phyloP scores from a whole-genome alignment of 208 protist species.

The Wallacemonas sp. region DNA sequence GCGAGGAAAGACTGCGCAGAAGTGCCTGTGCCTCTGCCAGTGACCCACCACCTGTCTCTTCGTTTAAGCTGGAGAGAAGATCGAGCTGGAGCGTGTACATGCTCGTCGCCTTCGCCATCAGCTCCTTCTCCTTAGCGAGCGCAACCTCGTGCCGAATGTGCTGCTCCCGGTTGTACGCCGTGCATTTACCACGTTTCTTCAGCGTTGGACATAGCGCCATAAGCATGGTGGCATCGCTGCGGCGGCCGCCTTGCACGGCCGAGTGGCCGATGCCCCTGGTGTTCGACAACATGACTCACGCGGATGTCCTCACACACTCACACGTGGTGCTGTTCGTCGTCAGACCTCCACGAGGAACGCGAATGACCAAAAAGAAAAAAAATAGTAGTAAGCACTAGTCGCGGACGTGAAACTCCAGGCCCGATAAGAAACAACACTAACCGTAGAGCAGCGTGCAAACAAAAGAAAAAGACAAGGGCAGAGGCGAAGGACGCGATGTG shows the following conservation, averaged over 20 bases:
- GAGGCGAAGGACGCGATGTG: too few species aligned
- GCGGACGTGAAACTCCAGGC: too few species aligned
- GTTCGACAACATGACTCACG: conserved; percentile 58
- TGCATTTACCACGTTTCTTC: conserved; percentile 33
- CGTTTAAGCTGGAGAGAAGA: conserved; percentile 21
- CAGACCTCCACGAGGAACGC: not conserved
- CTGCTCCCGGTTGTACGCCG: conserved; percentile 33
- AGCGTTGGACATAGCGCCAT: conserved; percentile 37
- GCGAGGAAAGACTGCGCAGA: not conserved
- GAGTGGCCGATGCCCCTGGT: conserved; percentile 40
- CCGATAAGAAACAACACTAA: too few species aligned
- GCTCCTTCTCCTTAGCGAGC: conserved; percentile 56
- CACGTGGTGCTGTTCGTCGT: not conserved
- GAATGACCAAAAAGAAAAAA: not conserved
- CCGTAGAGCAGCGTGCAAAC: too few species aligned
- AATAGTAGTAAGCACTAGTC: not conserved
- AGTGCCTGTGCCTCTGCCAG: conserved; percentile 10
- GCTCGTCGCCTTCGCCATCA: conserved; percentile 53
- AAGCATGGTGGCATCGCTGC: conserved; percentile 32
- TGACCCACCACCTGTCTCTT: conserved; percentile 9
- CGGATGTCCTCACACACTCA: not conserved
- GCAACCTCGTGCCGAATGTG: conserved; percentile 37
- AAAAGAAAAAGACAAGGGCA: too few species aligned
- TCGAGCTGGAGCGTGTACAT: conserved; percentile 64
- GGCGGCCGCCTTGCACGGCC: conserved; percentile 27